Evolutionary conservation across 164 flowering plant genomes (phyloP).

Genomic region (Paratinospora sagittata): DNA sequence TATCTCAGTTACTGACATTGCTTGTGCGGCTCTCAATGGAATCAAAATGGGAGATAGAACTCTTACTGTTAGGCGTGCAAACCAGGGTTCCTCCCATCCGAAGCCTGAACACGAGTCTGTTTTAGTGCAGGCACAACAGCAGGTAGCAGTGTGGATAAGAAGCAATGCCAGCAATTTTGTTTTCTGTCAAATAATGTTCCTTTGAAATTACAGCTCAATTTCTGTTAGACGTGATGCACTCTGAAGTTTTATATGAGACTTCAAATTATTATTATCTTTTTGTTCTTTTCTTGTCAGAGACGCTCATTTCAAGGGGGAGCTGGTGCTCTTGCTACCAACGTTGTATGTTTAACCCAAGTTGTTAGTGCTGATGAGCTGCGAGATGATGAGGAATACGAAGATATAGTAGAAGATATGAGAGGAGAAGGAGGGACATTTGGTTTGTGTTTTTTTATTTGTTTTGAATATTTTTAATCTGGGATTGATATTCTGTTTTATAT

Average conservation of each 20-base stretch:
- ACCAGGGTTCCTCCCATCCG: constrained; percentile 72
- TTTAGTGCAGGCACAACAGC: constrained; percentile 85
- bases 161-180: background rate
- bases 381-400: constrained; percentile 81
- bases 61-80: constrained; percentile 85
- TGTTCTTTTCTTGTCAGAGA: constrained; percentile 58
- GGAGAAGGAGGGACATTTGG: constrained; percentile 84
- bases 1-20: constrained; percentile 70
- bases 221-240: background rate
- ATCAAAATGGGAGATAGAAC: constrained; percentile 86
- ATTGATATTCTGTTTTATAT: constrained; percentile 11
- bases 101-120: constrained; percentile 91
- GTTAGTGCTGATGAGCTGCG: constrained; percentile 66
- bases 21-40: constrained; percentile 85
- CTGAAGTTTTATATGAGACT: background rate
- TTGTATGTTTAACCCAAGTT: constrained; percentile 73
- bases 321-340: constrained; percentile 48
- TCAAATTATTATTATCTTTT: no score
- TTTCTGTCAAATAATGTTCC: background rate
- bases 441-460: constrained; percentile 16
- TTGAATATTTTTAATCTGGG: constrained; percentile 20
- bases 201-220: background rate
- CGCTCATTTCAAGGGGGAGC: constrained; percentile 56
- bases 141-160: constrained; percentile 76
- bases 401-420: constrained; percentile 87